Evolutionary conservation across 78 protist genomes (phyloP).

Genomic region (Salpingoeca rosetta): DNA sequence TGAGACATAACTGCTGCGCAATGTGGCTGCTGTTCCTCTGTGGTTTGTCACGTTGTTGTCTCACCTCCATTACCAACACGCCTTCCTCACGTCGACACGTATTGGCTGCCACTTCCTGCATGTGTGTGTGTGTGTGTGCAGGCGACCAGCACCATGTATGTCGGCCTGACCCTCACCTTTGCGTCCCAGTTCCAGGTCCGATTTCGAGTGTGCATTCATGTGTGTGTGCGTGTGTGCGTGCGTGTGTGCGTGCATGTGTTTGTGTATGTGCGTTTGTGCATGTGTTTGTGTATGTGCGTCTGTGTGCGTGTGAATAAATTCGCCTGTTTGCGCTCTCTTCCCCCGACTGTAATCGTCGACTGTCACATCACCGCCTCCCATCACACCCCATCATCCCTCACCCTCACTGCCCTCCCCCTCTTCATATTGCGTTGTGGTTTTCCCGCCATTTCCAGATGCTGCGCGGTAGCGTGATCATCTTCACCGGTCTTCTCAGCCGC

Average conservation of each 20-base stretch:
- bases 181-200: background rate
- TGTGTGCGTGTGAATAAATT: background rate
- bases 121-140: no score
- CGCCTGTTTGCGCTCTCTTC: background rate
- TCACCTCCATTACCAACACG: no score
- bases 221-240: background rate
- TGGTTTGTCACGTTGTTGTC: no score
- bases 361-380: no score
- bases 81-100: no score
- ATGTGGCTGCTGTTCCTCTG: no score
- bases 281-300: background rate
- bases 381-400: no score
- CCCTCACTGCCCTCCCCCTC: no score
- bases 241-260: background rate
- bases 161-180: background rate
- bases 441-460: background rate
- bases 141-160: background rate
- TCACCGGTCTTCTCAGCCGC: background rate
- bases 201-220: background rate
- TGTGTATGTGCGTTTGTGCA: background rate
- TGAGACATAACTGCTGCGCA: no score
- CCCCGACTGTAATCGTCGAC: no score
- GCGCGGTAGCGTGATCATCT: background rate
- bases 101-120: no score
- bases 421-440: no score